Percentiles rank a stretch among this genome's conserved stretches.
Evolutionary conservation across 768 basidiomycete species (phyloP).

Genomic region (Termitomyces sp.): DNA sequence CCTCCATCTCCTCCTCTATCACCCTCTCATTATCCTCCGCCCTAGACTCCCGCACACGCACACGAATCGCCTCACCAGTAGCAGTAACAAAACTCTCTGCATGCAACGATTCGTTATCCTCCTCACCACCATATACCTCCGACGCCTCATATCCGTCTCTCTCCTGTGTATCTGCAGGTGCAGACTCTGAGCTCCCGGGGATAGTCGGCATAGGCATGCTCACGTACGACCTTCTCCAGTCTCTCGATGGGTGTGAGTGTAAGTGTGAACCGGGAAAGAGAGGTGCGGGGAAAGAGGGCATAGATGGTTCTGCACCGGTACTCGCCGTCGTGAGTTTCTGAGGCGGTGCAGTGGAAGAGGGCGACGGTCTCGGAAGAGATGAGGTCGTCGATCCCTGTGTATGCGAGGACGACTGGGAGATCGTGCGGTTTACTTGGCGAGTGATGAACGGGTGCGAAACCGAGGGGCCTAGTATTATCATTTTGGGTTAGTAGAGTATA

Average conservation of each 20-base stretch:
- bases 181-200: constrained; percentile 34
- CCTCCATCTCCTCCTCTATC: not conserved
- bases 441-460: constrained; percentile 51
- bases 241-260: constrained; percentile 29
- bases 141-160: constrained; percentile 27
- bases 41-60: not conserved
- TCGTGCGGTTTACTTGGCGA: constrained; percentile 62
- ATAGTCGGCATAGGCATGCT: constrained; percentile 38
- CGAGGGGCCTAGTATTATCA: constrained; percentile 38
- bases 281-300: constrained; percentile 45
- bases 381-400: constrained; percentile 48
- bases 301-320: constrained; percentile 1
- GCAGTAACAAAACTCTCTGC: constrained; percentile 61
- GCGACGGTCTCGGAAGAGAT: constrained; percentile 15
- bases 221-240: constrained; percentile 22
- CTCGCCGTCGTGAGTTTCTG: not conserved
- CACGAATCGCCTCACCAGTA: constrained; percentile 14
- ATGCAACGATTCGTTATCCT: constrained; percentile 45
- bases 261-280: constrained; percentile 44
- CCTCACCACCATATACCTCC: constrained; percentile 23
- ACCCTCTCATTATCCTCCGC: not conserved
- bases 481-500: not conserved
- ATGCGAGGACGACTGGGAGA: constrained; percentile 60
- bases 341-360: constrained; percentile 7
- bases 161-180: constrained; percentile 2